Evolutionary conservation across 2,329 filamentous ascomycete species (phyloP), one percentile per base, ranked within the genome.

Genomic region (Ophiostoma quercus): DNA sequence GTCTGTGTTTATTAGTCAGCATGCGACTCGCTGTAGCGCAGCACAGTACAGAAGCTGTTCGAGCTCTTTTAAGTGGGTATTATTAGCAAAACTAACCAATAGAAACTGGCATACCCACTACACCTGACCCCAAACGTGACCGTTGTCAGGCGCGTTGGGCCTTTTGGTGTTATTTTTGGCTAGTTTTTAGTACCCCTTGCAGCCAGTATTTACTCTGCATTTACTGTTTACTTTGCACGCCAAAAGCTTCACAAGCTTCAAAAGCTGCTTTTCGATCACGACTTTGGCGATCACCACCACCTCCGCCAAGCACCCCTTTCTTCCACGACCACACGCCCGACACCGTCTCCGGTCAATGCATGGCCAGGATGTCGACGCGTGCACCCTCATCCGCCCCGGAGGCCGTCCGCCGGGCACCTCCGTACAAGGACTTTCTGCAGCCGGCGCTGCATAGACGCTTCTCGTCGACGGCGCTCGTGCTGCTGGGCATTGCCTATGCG

Each of bases 371-470:
- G 84, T 81, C 84, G 75, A 78, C 70, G 19, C 71, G 67, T 54
- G 68, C 63, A 68, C 71, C 69, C 16, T 41, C 66, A 7, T 69
- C 70, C 1, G 67, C 68, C 32, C 67, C 69, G 67, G 70, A 66
- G 6, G 82, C 80, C 77, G 84, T 82, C 81, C 87, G 83, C 84
- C 85, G 78, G 77, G 81, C 82, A 76, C 69, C 69, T 16, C 83
- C 85, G 67, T 96, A 97, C 80, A 90, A 92, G 83, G 92, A 97
- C 81, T 96, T 96, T 79, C 82, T 97, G 74, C 96, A 94, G 72
- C 94, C 94, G 67, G 89, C 91, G 68, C 83, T 97, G 73, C 94
- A 98, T 79, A 86, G 91, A 76, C 88, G 93, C 76, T 98, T 97
- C 80, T 90, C 90, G 67, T 89, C 88, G 73, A 92, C 92, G 14